These are phyloP conservation scores for Taphrina deformans DNA, from an alignment of 1,139 yeast genomes.

Conservation along the genomic window DNA sequence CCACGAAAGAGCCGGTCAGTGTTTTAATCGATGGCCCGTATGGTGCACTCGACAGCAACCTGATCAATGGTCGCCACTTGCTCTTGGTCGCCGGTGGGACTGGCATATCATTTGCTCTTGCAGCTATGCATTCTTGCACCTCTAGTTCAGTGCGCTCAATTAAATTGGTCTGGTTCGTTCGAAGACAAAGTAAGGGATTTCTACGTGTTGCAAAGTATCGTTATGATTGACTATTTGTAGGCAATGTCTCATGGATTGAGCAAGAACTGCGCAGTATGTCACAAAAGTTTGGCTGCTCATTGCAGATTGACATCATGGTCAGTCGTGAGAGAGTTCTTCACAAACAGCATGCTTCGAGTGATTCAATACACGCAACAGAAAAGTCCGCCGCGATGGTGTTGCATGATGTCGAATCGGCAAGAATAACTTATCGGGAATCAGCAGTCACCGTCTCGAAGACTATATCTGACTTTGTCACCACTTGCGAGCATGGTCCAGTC, in stretches of 20 bases:
- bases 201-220: background rate
- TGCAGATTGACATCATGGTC: background rate
- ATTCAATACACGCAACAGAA: background rate
- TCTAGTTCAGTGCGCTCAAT: background rate
- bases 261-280: background rate
- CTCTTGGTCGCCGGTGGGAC: conserved; percentile 8
- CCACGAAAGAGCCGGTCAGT: background rate
- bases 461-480: background rate
- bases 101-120: conserved; percentile 12
- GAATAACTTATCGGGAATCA: background rate
- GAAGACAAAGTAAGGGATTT: conserved; percentile 3
- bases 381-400: background rate
- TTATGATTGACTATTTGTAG: background rate
- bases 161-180: conserved; percentile 8
- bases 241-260: conserved; percentile 4
- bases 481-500: background rate
- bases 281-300: background rate
- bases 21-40: conserved; percentile 22
- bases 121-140: background rate
- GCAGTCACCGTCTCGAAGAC: background rate
- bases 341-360: background rate
- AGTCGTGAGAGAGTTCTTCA: background rate
- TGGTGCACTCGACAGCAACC: background rate
- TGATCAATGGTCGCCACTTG: background rate
- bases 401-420: background rate